phyloP scores from a whole-genome alignment of 1,139 yeast genomes.

The Blastobotrys malaysiensis region DNA sequence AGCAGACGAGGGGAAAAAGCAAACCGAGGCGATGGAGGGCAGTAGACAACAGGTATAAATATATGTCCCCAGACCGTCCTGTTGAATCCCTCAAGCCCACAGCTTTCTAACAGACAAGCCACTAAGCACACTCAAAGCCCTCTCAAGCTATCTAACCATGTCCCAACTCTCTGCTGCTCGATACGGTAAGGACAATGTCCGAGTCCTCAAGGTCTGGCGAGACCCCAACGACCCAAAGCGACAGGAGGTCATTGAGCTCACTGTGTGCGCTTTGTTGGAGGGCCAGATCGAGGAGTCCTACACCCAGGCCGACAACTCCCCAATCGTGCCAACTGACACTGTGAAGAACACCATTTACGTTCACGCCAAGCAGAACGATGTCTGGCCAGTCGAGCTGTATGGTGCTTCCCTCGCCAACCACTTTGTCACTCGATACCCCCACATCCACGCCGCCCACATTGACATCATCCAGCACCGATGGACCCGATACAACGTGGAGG shows the following conservation, averaged over 20 bases:
- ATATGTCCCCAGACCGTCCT: background rate
- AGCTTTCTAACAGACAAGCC: background rate
- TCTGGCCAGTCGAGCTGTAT: conserved; percentile 84
- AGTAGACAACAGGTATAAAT: background rate
- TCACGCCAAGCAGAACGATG: conserved; percentile 71
- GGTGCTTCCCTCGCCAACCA: conserved; percentile 82
- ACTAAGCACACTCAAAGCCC: background rate
- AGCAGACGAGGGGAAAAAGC: background rate
- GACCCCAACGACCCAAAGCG: conserved; percentile 61
- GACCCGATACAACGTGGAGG: conserved; percentile 70
- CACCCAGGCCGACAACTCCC: conserved; percentile 79
- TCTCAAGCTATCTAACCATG: too few species aligned
- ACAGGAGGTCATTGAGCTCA: conserved; percentile 82
- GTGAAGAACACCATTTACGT: conserved; percentile 81
- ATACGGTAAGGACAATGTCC: conserved; percentile 90
- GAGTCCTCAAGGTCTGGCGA: conserved; percentile 79
- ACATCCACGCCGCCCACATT: conserved; percentile 67
- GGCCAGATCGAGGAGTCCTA: conserved; percentile 77
- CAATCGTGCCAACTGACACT: conserved; percentile 92
- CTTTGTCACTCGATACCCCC: conserved; percentile 67
- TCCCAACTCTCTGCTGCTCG: conserved; percentile 42
- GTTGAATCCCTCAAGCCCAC: background rate
- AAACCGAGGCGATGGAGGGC: background rate
- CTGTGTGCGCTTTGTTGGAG: conserved; percentile 65
- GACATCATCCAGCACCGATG: conserved; percentile 67